Conservation (phyloP, 106 monocot species). For the Dendrobium officinale region DNA sequence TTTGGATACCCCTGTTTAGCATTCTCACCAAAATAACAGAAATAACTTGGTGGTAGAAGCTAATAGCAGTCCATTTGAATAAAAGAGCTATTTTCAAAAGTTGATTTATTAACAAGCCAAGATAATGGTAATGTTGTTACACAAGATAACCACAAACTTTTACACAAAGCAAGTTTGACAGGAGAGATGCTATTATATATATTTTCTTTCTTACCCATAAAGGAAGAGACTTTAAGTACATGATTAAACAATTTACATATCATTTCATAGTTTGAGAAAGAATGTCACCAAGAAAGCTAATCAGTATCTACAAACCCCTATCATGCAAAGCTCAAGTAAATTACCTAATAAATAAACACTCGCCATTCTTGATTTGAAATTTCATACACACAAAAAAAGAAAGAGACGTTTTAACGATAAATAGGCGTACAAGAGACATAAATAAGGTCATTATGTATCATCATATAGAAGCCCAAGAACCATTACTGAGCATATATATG, state of each 20-base stretch:
- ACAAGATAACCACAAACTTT: too few relatives aligned
- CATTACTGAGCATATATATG: background rate
- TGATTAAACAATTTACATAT: background rate
- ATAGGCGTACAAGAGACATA: background rate
- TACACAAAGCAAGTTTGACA: too few relatives aligned
- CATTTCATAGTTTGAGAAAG: background rate
- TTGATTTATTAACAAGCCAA: too few relatives aligned
- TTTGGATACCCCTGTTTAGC: too few relatives aligned
- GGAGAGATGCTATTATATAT: too few relatives aligned
- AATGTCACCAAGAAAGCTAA: background rate
- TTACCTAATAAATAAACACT: background rate
- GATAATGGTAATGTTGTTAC: too few relatives aligned
- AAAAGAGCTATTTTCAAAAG: too few relatives aligned
- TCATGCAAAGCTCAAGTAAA: background rate
- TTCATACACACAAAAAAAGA: background rate
- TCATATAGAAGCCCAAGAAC: background rate
- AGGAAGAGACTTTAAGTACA: background rate
- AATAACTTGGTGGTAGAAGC: too few relatives aligned
- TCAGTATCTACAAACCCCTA: background rate
- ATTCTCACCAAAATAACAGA: too few relatives aligned
- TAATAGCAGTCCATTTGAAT: too few relatives aligned
- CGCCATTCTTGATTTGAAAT: background rate
- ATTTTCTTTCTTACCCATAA: background rate
- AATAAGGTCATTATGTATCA: background rate
- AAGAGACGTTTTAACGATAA: background rate